A percentile compares a stretch with the other conserved stretches of the same genome.
These are phyloP conservation scores for Eurotiales sp. DNA, from an alignment of 2,329 filamentous ascomycete genomes.

Conservation along the genomic window DNA sequence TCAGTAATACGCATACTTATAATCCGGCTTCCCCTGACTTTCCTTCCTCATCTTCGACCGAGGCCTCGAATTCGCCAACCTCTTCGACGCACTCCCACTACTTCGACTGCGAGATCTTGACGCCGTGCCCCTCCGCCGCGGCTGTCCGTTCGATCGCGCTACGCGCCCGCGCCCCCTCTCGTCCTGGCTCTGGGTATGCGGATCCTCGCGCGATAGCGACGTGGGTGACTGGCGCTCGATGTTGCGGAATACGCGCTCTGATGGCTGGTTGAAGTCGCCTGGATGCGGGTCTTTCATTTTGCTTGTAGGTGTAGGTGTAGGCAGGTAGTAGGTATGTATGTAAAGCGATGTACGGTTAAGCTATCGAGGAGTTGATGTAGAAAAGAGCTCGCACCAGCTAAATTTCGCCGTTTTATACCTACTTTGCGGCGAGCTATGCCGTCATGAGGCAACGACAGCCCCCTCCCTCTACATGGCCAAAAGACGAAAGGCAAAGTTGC, in stretches of 20 bases:
- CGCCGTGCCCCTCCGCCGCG: slow-evolving; percentile 1
- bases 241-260: slow-evolving; percentile 13
- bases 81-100: slow-evolving; percentile 12
- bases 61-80: slow-evolving; percentile 12
- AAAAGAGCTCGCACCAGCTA: no score
- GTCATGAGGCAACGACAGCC: no score
- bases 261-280: slow-evolving; percentile 15
- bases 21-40: slow-evolving; percentile 16
- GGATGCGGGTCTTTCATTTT: slow-evolving; percentile 14
- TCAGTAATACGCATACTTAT: slow-evolving; percentile 14
- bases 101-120: slow-evolving; percentile 12
- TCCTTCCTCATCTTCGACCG: slow-evolving; percentile 14
- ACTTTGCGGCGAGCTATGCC: no score
- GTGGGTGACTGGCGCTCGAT: slow-evolving; percentile 11
- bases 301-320: background rate
- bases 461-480: no score
- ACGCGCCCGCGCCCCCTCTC: slow-evolving; percentile 1
- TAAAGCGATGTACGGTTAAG: no score
- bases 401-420: no score
- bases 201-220: slow-evolving; percentile 10
- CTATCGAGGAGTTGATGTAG: no score
- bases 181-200: slow-evolving; percentile 11
- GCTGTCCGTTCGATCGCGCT: background rate
- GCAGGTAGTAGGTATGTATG: background rate
- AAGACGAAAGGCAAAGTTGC: no score